Base-by-base conservation (phyloP, 1,284 basidiomycete genomes). In the Austroboletus rostrupii region DNA sequence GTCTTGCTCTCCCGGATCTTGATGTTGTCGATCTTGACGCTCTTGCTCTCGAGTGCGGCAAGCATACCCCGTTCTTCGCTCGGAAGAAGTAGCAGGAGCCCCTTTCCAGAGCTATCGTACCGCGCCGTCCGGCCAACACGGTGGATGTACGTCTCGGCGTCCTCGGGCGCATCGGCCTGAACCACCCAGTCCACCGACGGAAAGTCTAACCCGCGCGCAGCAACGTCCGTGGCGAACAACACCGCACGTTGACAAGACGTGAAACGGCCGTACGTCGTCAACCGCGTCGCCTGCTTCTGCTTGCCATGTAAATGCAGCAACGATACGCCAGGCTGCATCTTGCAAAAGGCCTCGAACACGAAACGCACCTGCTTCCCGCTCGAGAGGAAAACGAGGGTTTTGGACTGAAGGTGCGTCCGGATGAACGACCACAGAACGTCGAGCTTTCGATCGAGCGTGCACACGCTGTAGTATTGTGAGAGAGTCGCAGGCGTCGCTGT, bases 141-240 rank as follows among this genome's bases (percentile, higher is more conserved):
- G 68, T 99, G 96, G 43, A 99, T 93, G 68, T 99, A 99, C 12
- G 93, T 97, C 53, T 97, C 95, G n/a, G 88, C 91, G 64, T 98
- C 95, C 70, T 99, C 96, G 0, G 96, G 96, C 21, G 90, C 92
- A 68, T 99, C 96, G n/a, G 95, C 75, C 68, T 99, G 97, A 32
- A 99, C 70, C 12, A 99, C 96, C 96, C 97, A 99, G 68, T 97
- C 92, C 23, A 99, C 87, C 0, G 90, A 82, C 3, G 97, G 95
- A 68, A 99, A 99, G 71, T 99, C 97, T 52, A 99, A 78, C 13
- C 96, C 96, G 50, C 97, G 85, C 3, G 96, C 94, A 23, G 97
- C 96, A 58, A 99, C 90, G 67, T 99, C 96, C n/a, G 96, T 99
- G 31, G 93, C 92, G 62, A 97, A 87, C 32, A 97, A 75, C 6